Evolutionary conservation across 208 protist genomes (phyloP).

Genomic region (Angomonas ambiguus): DNA sequence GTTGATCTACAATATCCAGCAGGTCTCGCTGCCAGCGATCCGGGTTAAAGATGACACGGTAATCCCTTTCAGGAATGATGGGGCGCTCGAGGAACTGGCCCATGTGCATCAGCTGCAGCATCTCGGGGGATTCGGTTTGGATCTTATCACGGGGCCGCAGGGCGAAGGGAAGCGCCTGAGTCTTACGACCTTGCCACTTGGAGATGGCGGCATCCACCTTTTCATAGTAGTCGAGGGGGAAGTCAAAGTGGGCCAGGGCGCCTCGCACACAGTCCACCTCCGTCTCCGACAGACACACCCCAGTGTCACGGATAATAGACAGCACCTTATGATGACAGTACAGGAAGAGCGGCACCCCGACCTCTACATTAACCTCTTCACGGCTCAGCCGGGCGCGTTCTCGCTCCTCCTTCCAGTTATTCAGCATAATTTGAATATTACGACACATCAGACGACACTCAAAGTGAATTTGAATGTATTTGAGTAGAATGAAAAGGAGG

Average conservation of each 20-base stretch:
- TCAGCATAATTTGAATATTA: conserved; percentile 64
- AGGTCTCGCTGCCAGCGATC: conserved; percentile 94
- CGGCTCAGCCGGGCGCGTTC: conserved; percentile 57
- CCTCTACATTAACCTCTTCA: conserved; percentile 48
- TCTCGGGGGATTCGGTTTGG: conserved; percentile 57
- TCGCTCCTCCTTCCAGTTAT: conserved; percentile 73
- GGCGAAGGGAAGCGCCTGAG: conserved; percentile 31
- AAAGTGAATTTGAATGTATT: conserved; percentile 73
- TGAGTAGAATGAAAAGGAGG: conserved; percentile 71
- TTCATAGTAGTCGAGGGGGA: conserved; percentile 64
- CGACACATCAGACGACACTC: conserved; percentile 65
- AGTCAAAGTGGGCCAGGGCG: conserved; percentile 75
- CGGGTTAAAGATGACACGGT: conserved; percentile 92
- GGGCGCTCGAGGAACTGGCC: conserved; percentile 86
- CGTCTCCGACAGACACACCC: conserved; percentile 47
- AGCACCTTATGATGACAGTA: conserved; percentile 78
- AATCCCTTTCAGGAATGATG: conserved; percentile 58
- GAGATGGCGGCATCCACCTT: conserved; percentile 67
- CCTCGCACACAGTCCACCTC: conserved; percentile 71
- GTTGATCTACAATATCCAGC: conserved; percentile 92
- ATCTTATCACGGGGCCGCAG: conserved; percentile 43
- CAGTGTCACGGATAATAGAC: conserved; percentile 57
- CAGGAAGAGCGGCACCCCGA: conserved; percentile 70
- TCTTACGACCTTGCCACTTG: conserved; percentile 48
- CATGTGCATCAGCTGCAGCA: conserved; percentile 87